phyloP scores from a whole-genome alignment of 148 eudicot genomes.

The Silene uniflora region DNA sequence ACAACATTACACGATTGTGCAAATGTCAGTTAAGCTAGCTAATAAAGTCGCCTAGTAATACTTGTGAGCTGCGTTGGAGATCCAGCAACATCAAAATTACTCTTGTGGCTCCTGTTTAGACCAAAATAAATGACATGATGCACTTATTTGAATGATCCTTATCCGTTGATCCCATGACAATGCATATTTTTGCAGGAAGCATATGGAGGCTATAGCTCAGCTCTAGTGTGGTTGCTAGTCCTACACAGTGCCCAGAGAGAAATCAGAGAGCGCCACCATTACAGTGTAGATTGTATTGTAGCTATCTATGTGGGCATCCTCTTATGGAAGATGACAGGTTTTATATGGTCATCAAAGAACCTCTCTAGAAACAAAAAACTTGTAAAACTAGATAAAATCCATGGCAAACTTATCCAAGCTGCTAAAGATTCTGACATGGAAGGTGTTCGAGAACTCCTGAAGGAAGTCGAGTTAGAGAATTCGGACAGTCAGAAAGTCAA shows the following conservation, averaged over 20 bases:
- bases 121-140: too few relatives aligned
- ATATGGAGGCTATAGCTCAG: conserved; percentile 90
- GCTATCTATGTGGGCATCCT: conserved; percentile 92
- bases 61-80: too few relatives aligned
- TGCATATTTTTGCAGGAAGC: conserved; percentile 66
- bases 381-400: conserved; percentile 64
- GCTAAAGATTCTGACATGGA: conserved; percentile 88
- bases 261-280: conserved; percentile 91
- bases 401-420: conserved; percentile 63
- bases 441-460: conserved; percentile 64
- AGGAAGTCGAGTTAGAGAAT: conserved; percentile 53
- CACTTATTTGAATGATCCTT: background rate
- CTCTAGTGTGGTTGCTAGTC: conserved; percentile 74
- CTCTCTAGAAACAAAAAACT: conserved; percentile 38
- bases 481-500: conserved; percentile 29
- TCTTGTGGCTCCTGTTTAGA: too few relatives aligned
- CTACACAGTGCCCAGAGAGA: conserved; percentile 92
- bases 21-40: too few relatives aligned
- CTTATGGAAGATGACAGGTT: conserved; percentile 85
- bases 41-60: too few relatives aligned
- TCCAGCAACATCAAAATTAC: too few relatives aligned
- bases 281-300: conserved; percentile 73
- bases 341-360: conserved; percentile 61
- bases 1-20: background rate
- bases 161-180: background rate